A percentile compares a stretch with the other conserved stretches of the same genome.
phyloP scores from a whole-genome alignment of 2,329 filamentous ascomycete genomes.

The Dactylonectria estremocensis region DNA sequence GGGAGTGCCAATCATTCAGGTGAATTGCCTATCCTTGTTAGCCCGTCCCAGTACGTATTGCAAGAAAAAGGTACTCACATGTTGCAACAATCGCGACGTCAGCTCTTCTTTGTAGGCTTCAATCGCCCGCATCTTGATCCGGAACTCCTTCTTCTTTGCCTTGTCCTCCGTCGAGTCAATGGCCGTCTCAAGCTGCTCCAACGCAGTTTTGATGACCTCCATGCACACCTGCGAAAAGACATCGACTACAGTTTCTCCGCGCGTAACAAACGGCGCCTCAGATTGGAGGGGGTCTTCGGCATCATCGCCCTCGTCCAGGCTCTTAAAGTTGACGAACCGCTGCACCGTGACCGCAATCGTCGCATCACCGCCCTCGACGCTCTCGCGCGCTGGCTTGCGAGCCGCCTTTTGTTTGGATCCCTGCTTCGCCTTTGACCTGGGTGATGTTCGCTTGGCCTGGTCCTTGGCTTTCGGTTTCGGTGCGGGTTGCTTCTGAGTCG shows the following conservation, averaged over 20 bases:
- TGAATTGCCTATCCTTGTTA: slow-evolving; percentile 66
- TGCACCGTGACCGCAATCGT: slow-evolving; percentile 72
- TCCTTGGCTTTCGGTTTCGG: slow-evolving; percentile 41
- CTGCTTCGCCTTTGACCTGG: slow-evolving; percentile 43
- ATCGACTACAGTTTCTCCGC: slow-evolving; percentile 74
- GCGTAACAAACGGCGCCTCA: slow-evolving; percentile 69
- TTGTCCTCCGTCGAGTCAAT: slow-evolving; percentile 57
- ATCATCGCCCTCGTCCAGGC: slow-evolving; percentile 56
- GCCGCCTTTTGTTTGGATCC: slow-evolving; percentile 41
- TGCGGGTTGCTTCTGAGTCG: slow-evolving; percentile 58
- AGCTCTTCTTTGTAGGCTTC: slow-evolving; percentile 73
- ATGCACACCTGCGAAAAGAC: slow-evolving; percentile 74
- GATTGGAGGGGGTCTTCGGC: slow-evolving; percentile 62
- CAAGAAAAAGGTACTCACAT: slow-evolving; percentile 62
- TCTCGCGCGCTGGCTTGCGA: slow-evolving; percentile 32
- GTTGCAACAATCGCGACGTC: slow-evolving; percentile 68
- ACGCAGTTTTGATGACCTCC: slow-evolving; percentile 68
- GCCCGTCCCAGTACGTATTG: background rate
- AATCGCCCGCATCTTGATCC: slow-evolving; percentile 69
- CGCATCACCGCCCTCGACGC: slow-evolving; percentile 40
- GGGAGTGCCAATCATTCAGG: slow-evolving; percentile 70
- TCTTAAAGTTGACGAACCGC: slow-evolving; percentile 67
- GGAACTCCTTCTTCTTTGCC: slow-evolving; percentile 67
- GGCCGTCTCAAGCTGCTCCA: slow-evolving; percentile 64
- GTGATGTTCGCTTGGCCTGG: slow-evolving; percentile 28